Conservation (phyloP, 179 eudicot species). For the Silene noctiflora region DNA sequence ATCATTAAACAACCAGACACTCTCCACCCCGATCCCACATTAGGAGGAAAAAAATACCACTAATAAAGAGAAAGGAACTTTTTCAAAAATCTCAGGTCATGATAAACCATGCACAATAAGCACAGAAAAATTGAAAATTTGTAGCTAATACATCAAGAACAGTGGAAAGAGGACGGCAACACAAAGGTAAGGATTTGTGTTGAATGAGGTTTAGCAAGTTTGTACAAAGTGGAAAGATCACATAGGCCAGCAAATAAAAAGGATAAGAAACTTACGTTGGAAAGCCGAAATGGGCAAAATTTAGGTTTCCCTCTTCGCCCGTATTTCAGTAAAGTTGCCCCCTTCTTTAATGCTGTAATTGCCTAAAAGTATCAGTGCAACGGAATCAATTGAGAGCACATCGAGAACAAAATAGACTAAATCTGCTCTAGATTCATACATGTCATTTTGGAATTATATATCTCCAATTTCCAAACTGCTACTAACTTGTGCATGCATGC, state of each 20-base stretch:
- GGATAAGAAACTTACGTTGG: slow-evolving; percentile 39
- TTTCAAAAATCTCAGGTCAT: neutral
- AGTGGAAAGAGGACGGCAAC: neutral
- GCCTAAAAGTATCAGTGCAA: slow-evolving; percentile 37
- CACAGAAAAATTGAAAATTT: neutral
- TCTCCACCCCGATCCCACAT: neutral
- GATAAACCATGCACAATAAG: neutral
- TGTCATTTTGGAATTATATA: neutral
- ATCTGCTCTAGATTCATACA: neutral
- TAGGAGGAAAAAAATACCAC: neutral
- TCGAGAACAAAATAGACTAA: neutral
- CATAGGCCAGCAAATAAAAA: neutral
- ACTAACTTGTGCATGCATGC: neutral
- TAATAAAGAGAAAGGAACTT: neutral
- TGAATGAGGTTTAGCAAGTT: neutral
- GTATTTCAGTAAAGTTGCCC: slow-evolving; percentile 62
- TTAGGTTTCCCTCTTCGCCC: slow-evolving; percentile 79
- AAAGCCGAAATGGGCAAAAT: slow-evolving; percentile 67
- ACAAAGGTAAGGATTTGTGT: neutral
- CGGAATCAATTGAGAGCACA: neutral
- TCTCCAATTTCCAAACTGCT: neutral
- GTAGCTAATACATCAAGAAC: neutral
- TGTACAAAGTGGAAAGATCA: neutral
- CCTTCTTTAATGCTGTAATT: slow-evolving; percentile 58
- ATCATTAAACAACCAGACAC: neutral